Percentiles rank a stretch among this genome's conserved stretches.
These are phyloP conservation scores for Globisporangium alternatum DNA, from an alignment of 352 stramenopile species.

Conservation along the genomic window DNA sequence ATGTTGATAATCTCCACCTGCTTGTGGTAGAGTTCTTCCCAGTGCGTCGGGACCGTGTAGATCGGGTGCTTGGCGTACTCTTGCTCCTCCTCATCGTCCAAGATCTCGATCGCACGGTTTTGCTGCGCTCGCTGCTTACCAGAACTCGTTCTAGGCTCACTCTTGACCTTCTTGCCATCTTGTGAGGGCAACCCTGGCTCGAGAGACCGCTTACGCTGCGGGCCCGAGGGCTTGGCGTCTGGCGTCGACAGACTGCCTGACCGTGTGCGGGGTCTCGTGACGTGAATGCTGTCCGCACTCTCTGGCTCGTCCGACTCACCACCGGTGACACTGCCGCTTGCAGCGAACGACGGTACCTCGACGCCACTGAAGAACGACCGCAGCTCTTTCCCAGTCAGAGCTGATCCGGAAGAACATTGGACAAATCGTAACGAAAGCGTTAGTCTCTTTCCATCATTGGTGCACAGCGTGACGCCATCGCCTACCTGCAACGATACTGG, in stretches of 20 bases:
- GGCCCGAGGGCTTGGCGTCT: constrained; percentile 21
- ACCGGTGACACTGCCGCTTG: neutral
- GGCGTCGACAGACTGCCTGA: constrained; percentile 29
- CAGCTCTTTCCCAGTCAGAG: constrained; percentile 11
- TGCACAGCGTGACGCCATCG: neutral
- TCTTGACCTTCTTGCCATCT: constrained; percentile 17
- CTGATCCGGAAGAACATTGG: constrained; percentile 3
- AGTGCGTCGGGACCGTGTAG: constrained; percentile 66
- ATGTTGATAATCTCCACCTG: constrained; percentile 68
- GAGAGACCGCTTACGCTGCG: constrained; percentile 33
- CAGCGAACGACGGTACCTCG: neutral
- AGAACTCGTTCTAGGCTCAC: constrained; percentile 2
- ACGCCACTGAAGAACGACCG: constrained; percentile 1
- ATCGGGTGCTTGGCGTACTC: constrained; percentile 43
- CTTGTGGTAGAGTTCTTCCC: constrained; percentile 66
- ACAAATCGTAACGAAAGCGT: neutral
- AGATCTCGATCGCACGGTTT: constrained; percentile 3
- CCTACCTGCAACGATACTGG: constrained; percentile 50
- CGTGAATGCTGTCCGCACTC: neutral
- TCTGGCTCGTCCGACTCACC: constrained; percentile 2
- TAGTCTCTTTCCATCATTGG: neutral
- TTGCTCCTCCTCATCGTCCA: constrained; percentile 26
- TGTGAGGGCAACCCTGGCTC: constrained; percentile 15
- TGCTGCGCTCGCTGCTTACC: constrained; percentile 15
- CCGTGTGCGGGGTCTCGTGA: neutral